A percentile compares a stretch with the other conserved stretches of the same genome.
phyloP scores from a whole-genome alignment of 2,329 filamentous ascomycete genomes.

The Fusarium coicis region DNA sequence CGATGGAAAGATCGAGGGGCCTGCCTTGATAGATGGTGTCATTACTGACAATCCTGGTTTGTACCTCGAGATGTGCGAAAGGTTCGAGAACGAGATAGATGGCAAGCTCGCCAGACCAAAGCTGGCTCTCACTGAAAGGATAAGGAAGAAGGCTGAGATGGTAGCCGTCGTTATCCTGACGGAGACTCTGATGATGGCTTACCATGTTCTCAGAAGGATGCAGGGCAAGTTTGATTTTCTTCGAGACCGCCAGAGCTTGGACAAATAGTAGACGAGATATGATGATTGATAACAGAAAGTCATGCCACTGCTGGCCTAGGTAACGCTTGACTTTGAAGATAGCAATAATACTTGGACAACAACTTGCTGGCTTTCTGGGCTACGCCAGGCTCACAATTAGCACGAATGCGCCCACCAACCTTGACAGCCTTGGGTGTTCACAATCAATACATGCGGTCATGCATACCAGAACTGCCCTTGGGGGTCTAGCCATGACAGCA shows the following conservation, averaged over 20 bases:
- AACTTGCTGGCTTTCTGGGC: background rate
- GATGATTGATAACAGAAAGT: background rate
- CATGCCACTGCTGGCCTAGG: background rate
- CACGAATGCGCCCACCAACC: background rate
- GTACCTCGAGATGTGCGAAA: constrained; percentile 70
- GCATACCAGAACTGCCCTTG: background rate
- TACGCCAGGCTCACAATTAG: background rate
- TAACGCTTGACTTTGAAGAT: background rate
- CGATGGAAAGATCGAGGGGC: background rate
- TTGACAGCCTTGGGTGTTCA: background rate
- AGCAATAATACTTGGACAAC: background rate
- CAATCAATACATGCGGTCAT: background rate
- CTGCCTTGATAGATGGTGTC: constrained; percentile 74
- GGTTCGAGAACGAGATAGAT: constrained; percentile 50
- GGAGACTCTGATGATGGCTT: constrained; percentile 38
- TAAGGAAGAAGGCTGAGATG: constrained; percentile 27
- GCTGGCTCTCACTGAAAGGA: constrained; percentile 19
- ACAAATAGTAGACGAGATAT: constrained; percentile 16
- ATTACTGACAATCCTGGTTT: constrained; percentile 84
- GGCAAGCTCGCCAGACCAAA: constrained; percentile 28
- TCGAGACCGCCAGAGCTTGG: constrained; percentile 29
- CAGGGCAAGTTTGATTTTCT: constrained; percentile 46
- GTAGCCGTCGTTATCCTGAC: constrained; percentile 30
- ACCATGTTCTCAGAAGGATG: constrained; percentile 41
- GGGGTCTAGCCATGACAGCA: background rate